Conservation (phyloP, 768 basidiomycete genomes). For the Crassisporium funariophilum region DNA sequence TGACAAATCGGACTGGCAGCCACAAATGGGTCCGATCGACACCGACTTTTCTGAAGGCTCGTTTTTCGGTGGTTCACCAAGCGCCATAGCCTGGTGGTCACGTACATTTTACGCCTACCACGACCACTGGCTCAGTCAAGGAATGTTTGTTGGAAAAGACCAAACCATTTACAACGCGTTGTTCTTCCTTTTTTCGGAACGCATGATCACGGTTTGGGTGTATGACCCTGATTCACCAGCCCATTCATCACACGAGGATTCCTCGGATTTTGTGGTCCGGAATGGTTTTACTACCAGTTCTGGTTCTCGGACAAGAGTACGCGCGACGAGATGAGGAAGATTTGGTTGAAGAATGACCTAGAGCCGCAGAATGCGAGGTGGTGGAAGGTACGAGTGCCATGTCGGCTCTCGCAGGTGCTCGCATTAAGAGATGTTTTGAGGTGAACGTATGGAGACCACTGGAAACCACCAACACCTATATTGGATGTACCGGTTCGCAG, state of each 20-base stretch:
- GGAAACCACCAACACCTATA: conserved; percentile 8
- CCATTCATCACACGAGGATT: conserved; percentile 24
- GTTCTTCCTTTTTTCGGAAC: conserved; percentile 42
- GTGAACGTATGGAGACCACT: conserved; percentile 1
- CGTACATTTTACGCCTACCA: conserved; percentile 51
- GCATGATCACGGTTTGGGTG: conserved; percentile 44
- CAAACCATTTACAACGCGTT: conserved; percentile 50
- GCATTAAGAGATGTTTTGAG: conserved; percentile 9
- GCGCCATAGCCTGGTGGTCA: conserved; percentile 48
- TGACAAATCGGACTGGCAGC: conserved; percentile 38
- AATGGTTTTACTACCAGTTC: conserved; percentile 57
- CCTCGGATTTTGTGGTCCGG: conserved; percentile 42
- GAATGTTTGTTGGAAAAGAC: conserved; percentile 61
- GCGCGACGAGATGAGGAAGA: conserved; percentile 22
- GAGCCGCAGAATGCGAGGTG: conserved; percentile 17
- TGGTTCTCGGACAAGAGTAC: conserved; percentile 37
- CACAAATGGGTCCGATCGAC: conserved; percentile 51
- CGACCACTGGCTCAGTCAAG: conserved; percentile 46
- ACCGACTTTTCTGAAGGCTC: conserved; percentile 48
- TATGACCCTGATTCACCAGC: conserved; percentile 26
- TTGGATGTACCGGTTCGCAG: no score
- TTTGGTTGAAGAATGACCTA: conserved; percentile 21
- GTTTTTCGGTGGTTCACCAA: conserved; percentile 55
- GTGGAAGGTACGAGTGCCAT: conserved; percentile 26
- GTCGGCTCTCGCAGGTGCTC: conserved; percentile 24